Evolutionary conservation across 2,329 filamentous ascomycete species (phyloP).

Genomic region (Neocucurbitaria cava): DNA sequence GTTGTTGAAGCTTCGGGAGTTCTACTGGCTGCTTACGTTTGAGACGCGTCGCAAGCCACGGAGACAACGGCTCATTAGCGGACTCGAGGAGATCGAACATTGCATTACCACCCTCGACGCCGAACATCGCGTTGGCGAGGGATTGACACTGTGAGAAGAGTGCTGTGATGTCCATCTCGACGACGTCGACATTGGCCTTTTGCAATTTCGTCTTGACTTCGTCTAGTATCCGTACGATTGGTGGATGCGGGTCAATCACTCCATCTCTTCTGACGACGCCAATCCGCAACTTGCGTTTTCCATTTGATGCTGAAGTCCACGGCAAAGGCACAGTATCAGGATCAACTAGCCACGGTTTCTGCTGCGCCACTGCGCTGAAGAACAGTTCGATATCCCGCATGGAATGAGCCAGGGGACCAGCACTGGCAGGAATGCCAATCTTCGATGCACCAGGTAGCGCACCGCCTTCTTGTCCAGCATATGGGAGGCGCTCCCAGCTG

Average conservation of each 20-base stretch:
- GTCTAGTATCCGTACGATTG: slow-evolving; percentile 55
- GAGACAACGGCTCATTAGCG: slow-evolving; percentile 64
- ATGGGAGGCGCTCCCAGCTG: slow-evolving; percentile 58
- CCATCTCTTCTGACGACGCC: slow-evolving; percentile 60
- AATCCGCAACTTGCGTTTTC: slow-evolving; percentile 46
- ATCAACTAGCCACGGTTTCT: slow-evolving; percentile 60
- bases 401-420: slow-evolving; percentile 56
- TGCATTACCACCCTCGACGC: slow-evolving; percentile 62
- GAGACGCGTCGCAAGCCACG: slow-evolving; percentile 64
- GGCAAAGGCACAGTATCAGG: slow-evolving; percentile 51
- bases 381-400: slow-evolving; percentile 61
- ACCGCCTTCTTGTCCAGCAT: slow-evolving; percentile 59
- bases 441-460: slow-evolving; percentile 57
- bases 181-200: slow-evolving; percentile 59
- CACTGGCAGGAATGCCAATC: slow-evolving; percentile 51
- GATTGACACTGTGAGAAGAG: slow-evolving; percentile 63
- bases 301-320: slow-evolving; percentile 44
- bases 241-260: slow-evolving; percentile 60
- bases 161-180: slow-evolving; percentile 63
- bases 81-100: slow-evolving; percentile 65
- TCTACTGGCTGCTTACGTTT: slow-evolving; percentile 56
- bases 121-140: slow-evolving; percentile 65
- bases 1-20: slow-evolving; percentile 57
- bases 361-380: slow-evolving; percentile 60
- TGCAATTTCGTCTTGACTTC: slow-evolving; percentile 49